Base-by-base conservation (phyloP, 805 yeast species). In the Sugiyamaella qingdaonensis region DNA sequence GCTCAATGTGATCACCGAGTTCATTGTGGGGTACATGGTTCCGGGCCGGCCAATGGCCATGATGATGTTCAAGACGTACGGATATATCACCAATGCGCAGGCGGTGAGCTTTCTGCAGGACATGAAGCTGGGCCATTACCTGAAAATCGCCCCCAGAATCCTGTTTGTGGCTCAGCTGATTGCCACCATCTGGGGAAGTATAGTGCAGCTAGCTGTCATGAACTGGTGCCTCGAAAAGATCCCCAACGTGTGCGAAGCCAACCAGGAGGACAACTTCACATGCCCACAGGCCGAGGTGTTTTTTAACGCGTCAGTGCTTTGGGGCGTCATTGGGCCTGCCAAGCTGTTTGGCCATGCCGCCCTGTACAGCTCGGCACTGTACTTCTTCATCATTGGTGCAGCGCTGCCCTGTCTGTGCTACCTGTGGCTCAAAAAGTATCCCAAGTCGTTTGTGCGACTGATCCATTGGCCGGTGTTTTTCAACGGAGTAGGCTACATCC, bases 391-490 rank as follows among this genome's bases (percentile, higher is more conserved):
- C 19, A 58, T 82, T 16, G 90, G 91, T 13, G 78, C 78, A 7
- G 56, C 76, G 52, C 53, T 76, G 14, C 78, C 81, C 0, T 11
- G 76, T 0, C 69, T 73, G 11, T 70, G 69, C 47, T 77, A 74
- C 74, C 39, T 65, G 4, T 58, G 70, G 55, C 66, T 73, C 42
- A 65, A 64, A 57, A 63, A 63, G 47, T 63, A 68, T 63, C 80
- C 80, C 39, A 61, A 66, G 37, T 69, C 74, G n/a, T 73, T 50
- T n/a, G 53, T 73, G 33, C 64, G 68, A 43, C 75, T 76, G 58
- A 69, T 83, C 59, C 84, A 83, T 55, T 84, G 87, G 65, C 88
- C 90, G 0, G 82, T 84, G 10, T 83, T 88, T 51, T 77, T 86
- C 61, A 72, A 77, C 16, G 77, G 80, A 5, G 68, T 79, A n/a